phyloP scores from a whole-genome alignment of 2,329 filamentous ascomycete species.

The Exutisphaerella laricina region DNA sequence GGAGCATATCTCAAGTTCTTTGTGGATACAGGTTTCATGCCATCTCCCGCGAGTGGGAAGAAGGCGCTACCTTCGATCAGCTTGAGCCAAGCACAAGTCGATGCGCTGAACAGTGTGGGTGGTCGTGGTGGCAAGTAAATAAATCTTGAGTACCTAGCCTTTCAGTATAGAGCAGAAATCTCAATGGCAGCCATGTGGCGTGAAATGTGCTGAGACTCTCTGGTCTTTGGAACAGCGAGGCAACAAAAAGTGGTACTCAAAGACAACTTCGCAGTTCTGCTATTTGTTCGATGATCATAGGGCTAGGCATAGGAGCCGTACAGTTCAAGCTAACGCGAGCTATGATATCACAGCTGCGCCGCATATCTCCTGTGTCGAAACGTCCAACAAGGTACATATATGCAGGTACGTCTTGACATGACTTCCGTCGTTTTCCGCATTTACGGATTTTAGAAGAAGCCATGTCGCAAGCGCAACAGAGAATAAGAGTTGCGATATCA shows the following conservation, averaged over 20 bases:
- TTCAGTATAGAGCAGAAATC: neutral
- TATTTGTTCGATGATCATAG: no score
- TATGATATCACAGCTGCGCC: conserved; percentile 7
- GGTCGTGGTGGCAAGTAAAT: conserved; percentile 41
- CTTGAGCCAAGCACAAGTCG: conserved; percentile 44
- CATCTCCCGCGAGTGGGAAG: conserved; percentile 35
- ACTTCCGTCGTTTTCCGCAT: no score
- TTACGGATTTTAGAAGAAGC: no score
- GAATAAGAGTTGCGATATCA: conserved; percentile 13
- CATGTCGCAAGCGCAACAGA: neutral
- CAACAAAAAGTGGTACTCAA: no score
- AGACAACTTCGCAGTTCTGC: no score
- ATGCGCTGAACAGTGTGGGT: conserved; percentile 49
- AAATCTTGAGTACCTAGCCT: no score
- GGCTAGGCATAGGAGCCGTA: no score
- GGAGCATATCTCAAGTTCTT: conserved; percentile 61
- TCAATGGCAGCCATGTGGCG: no score
- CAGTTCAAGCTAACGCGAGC: no score
- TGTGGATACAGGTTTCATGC: conserved; percentile 58
- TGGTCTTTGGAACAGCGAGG: no score
- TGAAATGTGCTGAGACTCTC: no score
- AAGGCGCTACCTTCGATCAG: conserved; percentile 40
- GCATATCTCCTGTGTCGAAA: neutral
- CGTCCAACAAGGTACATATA: neutral
- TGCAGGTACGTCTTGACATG: no score